Evolutionary conservation across 139 green algal genomes (phyloP), one percentile per base, ranked within the genome.

Genomic region (Zygnema cylindricum): DNA sequence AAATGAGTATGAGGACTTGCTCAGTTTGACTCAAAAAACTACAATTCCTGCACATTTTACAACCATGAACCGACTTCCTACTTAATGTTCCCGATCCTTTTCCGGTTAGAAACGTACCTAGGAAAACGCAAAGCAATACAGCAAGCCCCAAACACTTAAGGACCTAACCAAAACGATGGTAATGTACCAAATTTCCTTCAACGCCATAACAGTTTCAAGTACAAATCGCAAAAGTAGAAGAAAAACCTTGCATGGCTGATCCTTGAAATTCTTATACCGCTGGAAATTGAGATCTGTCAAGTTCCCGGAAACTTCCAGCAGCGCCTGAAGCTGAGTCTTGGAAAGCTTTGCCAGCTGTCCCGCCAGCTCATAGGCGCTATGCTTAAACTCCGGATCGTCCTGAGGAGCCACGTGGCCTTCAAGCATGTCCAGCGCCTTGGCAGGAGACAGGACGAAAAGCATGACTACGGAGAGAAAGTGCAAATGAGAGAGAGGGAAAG

Each of bases 211-310:
- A 63, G 49, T 16, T 63, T 16, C 49, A 63, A 63, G 16, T 63
- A 16, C 7, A 63, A 7, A 63, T 63, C 16, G 7, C 49, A 63
- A 63, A 16, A 16, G 49, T 16, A 16, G 49, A n/a, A 25, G 49
- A 7, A 63, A 16, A 63, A 79, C 71, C 71, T 79, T 79, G 36
- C 36, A 79, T 79, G 71, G 71, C 71, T 79, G 71, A 3, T 43
- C 71, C 71, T 79, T 79, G 71, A 79, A 79, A 16, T 16, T 43
- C 71, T 79, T 79, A 16, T 54, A 79, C 7, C 71, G 71, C 7
- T 79, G 3, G 38, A 11, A 79, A 16, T 79, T 79, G 36, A 79
- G 71, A 41, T 79, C 71, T 16, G 71, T 16, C 71, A 79, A 79
- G 16, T 79, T 43, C 36, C 38, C 71, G 7, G 71, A 79, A 41